Percentiles rank a stretch among this genome's conserved stretches.
Conservation (phyloP, 805 yeast genomes). For the Blastobotrys peoriensis region DNA sequence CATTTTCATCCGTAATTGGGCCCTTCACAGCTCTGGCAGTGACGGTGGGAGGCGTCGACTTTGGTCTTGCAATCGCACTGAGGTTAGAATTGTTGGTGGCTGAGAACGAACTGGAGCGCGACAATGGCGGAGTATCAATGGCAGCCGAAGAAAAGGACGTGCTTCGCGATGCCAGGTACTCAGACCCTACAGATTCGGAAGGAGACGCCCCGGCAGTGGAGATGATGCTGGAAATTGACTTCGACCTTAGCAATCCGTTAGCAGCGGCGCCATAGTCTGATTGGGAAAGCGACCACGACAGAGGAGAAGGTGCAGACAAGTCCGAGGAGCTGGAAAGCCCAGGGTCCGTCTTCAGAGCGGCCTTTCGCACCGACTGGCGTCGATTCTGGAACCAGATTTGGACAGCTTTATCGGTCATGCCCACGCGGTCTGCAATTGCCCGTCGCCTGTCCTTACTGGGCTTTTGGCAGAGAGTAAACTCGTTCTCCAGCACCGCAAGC, state of each 20-base stretch:
- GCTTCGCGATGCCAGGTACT: not conserved
- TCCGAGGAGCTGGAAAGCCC: not conserved
- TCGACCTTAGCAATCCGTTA: not conserved
- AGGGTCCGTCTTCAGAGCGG: not conserved
- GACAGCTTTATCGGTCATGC: slow-evolving; percentile 96
- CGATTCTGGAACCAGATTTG: slow-evolving; percentile 98
- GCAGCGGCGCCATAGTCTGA: not conserved
- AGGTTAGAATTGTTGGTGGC: not conserved
- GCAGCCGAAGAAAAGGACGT: not conserved
- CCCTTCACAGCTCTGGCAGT: too few species aligned
- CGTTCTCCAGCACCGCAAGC: slow-evolving; percentile 70
- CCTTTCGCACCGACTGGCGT: slow-evolving; percentile 61
- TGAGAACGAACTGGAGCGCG: not conserved
- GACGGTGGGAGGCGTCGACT: not conserved
- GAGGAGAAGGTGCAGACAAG: too few species aligned
- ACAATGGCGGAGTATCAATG: not conserved
- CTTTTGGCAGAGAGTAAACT: slow-evolving; percentile 69
- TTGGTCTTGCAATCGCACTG: not conserved
- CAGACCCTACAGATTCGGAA: not conserved
- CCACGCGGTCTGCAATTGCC: slow-evolving; percentile 72
- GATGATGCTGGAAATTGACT: not conserved
- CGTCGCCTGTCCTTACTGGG: slow-evolving; percentile 74
- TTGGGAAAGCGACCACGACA: not conserved
- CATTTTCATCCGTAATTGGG: not conserved
- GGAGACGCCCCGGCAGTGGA: not conserved